phyloP scores from a whole-genome alignment of 805 yeast species.

The Candida insectalens region DNA sequence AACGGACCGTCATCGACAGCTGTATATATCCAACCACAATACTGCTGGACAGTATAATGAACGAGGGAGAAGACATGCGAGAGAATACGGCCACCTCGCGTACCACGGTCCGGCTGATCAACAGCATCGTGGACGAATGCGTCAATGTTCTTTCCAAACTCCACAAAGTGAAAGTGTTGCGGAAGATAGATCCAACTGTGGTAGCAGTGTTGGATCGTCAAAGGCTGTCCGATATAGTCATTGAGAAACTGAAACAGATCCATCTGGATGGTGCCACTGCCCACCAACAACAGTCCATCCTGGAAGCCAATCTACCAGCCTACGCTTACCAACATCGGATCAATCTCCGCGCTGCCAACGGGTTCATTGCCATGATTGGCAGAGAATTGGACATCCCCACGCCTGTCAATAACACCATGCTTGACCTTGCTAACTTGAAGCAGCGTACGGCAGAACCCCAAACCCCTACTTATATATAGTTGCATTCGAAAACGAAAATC shows the following conservation, averaged over 20 bases:
- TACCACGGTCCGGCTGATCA: constrained; percentile 5
- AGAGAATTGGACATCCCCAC: neutral
- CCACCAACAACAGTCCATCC: no score
- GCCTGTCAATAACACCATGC: constrained; percentile 3
- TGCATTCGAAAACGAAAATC: no score
- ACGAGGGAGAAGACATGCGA: no score
- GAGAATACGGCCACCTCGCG: neutral
- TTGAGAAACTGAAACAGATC: constrained; percentile 2
- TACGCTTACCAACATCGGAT: no score
- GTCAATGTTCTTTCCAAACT: constrained; percentile 5
- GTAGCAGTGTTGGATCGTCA: constrained; percentile 8
- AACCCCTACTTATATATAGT: no score
- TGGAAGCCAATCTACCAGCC: no score
- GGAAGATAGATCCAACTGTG: constrained; percentile 9
- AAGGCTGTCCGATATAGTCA: constrained; percentile 8
- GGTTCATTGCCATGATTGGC: constrained; percentile 1
- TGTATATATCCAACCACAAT: constrained; percentile 12
- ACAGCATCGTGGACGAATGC: constrained; percentile 9
- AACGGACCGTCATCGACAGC: constrained; percentile 14
- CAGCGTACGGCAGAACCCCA: no score
- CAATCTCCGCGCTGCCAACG: constrained; percentile 5
- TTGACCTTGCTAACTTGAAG: neutral
- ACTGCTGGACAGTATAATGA: constrained; percentile 7
- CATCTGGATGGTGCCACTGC: no score
- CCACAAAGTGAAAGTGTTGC: constrained; percentile 4